Evolutionary conservation across 1,284 basidiomycete genomes (phyloP), one percentile per base, ranked within the genome.

Genomic region (Moesziomyces antarcticus): DNA sequence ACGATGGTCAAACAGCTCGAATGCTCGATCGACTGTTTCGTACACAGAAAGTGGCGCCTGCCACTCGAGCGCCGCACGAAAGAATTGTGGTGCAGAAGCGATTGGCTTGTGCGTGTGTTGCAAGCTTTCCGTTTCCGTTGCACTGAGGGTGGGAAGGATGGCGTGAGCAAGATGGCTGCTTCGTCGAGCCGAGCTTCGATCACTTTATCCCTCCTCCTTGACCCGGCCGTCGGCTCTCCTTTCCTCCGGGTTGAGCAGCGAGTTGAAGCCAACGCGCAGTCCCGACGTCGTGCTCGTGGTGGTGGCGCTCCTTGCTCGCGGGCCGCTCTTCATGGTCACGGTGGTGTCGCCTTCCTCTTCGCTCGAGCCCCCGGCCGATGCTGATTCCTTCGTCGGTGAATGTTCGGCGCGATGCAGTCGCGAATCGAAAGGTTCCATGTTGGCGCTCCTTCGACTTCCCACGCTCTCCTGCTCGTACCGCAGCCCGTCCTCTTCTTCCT

Each of bases 401-500:
- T 49, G 33, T 7, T 27, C 51, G 18, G 42, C 41, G 13, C 59
- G 30, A 24, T 27, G 43, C 30, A 43, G 24, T 20, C 44, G 49
- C 25, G 45, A n/a, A 21, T 50, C 52, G 14, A 50, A 50, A 11
- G 42, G 54, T 21, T 57, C 59, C 3, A 46, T 16, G 25, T 60
- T 46, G 48, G 24, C 6, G 10, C 27, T 27, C 22, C 8, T 27
- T 16, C 21, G 21, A 9, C 41, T 24, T 2, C 21, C 42, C n/a
- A 41, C 21, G 11, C 33, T 40, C 16, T 62, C 62, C 22, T 65
- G 53, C 21, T 61, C 62, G 35, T 71, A 46, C 35, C 46, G 58
- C 47, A 65, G 48, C 40, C 65, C 71, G n/a, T 73, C 66, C 41
- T 61, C 59, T 14, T 74, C 72, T 41, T 66, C 72, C 35, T 66